phyloP scores from a whole-genome alignment of 768 basidiomycete species.

The Lactifluus pinguis region DNA sequence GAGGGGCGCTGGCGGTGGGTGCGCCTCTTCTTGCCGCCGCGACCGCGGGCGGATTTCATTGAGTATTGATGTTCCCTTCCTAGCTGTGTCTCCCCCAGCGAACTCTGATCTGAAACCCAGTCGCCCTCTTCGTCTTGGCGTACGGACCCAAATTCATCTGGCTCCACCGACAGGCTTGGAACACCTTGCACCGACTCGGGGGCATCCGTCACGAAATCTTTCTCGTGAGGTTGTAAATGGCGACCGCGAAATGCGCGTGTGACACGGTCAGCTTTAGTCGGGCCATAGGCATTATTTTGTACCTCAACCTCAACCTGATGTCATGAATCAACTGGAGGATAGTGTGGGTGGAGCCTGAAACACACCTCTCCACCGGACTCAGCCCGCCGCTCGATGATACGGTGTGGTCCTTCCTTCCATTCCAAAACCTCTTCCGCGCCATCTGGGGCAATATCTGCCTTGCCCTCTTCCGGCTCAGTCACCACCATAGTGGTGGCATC shows the following conservation, averaged over 20 bases:
- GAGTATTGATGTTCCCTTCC: background rate
- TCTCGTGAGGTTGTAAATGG: background rate
- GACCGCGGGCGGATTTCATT: constrained; percentile 8
- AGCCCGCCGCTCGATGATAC: constrained; percentile 50
- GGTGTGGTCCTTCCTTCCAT: constrained; percentile 66
- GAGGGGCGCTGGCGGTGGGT: background rate
- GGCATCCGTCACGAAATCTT: background rate
- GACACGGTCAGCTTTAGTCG: constrained; percentile 24
- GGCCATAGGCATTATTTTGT: constrained; percentile 26
- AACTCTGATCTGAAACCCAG: constrained; percentile 53
- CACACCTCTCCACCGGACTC: constrained; percentile 63
- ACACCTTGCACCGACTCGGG: background rate
- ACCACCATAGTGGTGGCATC: constrained; percentile 15
- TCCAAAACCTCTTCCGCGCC: constrained; percentile 38
- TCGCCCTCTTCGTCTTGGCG: constrained; percentile 43
- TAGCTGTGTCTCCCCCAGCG: constrained; percentile 13
- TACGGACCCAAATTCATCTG: constrained; percentile 15
- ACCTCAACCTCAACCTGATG: constrained; percentile 30
- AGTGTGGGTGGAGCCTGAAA: background rate
- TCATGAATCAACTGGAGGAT: background rate
- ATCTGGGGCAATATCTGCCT: constrained; percentile 37
- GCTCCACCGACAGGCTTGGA: background rate
- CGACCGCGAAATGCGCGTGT: constrained; percentile 23
- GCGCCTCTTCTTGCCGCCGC: constrained; percentile 4
- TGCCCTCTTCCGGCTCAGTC: constrained; percentile 18